Percentiles rank a stretch among this genome's conserved stretches.
These are phyloP conservation scores for Ascobolus immersus DNA, from an alignment of 495 filamentous ascomycete genomes.

Conservation along the genomic window DNA sequence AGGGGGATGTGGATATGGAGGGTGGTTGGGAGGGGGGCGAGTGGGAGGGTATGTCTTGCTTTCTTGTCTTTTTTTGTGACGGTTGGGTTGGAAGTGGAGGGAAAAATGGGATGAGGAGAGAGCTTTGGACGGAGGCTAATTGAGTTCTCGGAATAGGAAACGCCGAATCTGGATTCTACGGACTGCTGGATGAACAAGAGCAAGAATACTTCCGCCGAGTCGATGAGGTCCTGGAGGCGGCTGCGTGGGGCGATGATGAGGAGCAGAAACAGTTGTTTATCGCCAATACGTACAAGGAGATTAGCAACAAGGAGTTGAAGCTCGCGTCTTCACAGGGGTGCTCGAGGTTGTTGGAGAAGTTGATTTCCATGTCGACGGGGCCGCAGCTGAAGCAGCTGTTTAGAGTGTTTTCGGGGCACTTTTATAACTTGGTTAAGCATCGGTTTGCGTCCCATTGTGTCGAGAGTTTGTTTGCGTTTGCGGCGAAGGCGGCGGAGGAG, in stretches of 20 bases:
- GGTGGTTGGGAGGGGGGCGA: too few species aligned
- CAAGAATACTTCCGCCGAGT: slow-evolving; percentile 82
- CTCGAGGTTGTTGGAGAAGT: slow-evolving; percentile 70
- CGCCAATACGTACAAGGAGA: slow-evolving; percentile 62
- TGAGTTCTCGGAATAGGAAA: slow-evolving; percentile 7
- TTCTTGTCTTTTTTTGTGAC: not conserved
- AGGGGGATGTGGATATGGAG: too few species aligned
- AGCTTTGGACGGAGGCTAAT: slow-evolving; percentile 8
- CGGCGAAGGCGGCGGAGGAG: slow-evolving; percentile 49
- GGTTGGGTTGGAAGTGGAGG: slow-evolving; percentile 10
- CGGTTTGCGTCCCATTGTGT: slow-evolving; percentile 93
- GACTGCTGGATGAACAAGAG: slow-evolving; percentile 68
- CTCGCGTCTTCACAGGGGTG: slow-evolving; percentile 85
- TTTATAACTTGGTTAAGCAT: slow-evolving; percentile 69
- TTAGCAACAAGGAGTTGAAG: slow-evolving; percentile 78
- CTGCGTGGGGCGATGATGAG: slow-evolving; percentile 55
- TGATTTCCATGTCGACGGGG: slow-evolving; percentile 58
- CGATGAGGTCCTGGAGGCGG: slow-evolving; percentile 64
- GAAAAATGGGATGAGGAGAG: slow-evolving; percentile 17
- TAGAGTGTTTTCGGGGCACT: slow-evolving; percentile 62
- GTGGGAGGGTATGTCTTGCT: too few species aligned
- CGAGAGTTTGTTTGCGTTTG: slow-evolving; percentile 67
- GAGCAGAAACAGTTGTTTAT: slow-evolving; percentile 45
- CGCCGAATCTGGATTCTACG: slow-evolving; percentile 46
- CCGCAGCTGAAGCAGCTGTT: slow-evolving; percentile 68